Percentiles rank a stretch among this genome's conserved stretches.
Evolutionary conservation across 208 protist species (phyloP).

Genomic region (Wallacemonas rigidus): DNA sequence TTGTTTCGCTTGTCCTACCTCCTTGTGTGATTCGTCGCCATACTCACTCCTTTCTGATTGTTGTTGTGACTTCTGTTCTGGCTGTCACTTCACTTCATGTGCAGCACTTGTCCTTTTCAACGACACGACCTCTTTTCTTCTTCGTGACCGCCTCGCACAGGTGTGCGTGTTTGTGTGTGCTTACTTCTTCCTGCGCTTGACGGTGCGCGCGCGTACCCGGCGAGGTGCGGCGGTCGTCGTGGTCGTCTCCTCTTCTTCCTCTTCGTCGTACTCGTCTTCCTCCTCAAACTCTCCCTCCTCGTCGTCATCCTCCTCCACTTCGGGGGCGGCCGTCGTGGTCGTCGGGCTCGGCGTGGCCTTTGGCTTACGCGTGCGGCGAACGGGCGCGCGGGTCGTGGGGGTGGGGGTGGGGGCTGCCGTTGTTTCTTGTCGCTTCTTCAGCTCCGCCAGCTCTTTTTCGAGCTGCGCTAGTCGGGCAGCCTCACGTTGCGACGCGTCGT

Average conservation of each 20-base stretch:
- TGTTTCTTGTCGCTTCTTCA: slow-evolving; percentile 26
- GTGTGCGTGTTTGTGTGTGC: slow-evolving; percentile 16
- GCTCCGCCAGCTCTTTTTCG: slow-evolving; percentile 43
- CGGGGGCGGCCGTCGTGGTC: not conserved
- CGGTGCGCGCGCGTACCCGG: not conserved
- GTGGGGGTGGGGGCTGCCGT: not conserved
- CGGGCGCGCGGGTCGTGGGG: slow-evolving; percentile 3
- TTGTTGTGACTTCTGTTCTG: no score
- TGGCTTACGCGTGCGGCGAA: not conserved
- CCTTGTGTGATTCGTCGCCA: no score
- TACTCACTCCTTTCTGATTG: no score
- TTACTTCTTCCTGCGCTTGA: slow-evolving; percentile 21
- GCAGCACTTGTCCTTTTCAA: not conserved
- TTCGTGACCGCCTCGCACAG: no score
- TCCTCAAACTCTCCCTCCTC: slow-evolving; percentile 31
- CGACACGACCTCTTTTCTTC: no score
- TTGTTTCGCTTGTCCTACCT: no score
- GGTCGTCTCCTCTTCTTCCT: slow-evolving; percentile 24
- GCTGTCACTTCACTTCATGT: no score
- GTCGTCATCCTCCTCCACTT: slow-evolving; percentile 20
- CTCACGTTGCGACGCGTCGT: slow-evolving; percentile 2
- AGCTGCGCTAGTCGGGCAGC: slow-evolving; percentile 33
- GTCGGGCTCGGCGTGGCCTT: slow-evolving; percentile 14
- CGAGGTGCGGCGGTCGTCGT: slow-evolving; percentile 20
- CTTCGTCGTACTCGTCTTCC: slow-evolving; percentile 24